Conservation (phyloP, 116 monocot species). For the Cymodocea nodosa region DNA sequence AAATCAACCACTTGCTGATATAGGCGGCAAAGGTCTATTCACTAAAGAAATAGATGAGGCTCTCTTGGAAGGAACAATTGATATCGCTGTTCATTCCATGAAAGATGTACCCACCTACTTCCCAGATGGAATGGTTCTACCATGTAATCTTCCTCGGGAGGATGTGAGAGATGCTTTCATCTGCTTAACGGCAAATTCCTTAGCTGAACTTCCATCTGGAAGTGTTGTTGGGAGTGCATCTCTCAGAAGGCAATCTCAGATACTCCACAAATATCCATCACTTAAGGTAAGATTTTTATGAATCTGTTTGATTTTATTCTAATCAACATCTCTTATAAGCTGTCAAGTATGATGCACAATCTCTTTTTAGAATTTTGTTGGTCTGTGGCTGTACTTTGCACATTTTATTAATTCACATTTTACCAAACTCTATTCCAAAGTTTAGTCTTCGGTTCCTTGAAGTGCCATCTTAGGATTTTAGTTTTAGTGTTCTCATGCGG, state of each 20-base stretch:
- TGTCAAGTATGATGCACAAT: too few species aligned
- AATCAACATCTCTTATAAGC: background rate
- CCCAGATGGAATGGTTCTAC: slow-evolving; percentile 74
- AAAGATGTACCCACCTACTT: slow-evolving; percentile 97
- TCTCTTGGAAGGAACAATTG: slow-evolving; percentile 68
- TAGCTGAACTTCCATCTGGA: slow-evolving; percentile 78
- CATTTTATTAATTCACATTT: too few species aligned
- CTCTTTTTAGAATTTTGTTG: too few species aligned
- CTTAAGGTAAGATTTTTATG: slow-evolving; percentile 40
- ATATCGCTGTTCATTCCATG: slow-evolving; percentile 98
- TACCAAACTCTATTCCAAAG: too few species aligned
- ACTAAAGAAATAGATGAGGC: slow-evolving; percentile 98
- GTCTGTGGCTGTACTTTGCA: too few species aligned
- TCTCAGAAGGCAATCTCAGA: slow-evolving; percentile 84
- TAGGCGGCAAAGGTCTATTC: slow-evolving; percentile 93
- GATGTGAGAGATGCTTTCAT: slow-evolving; percentile 95
- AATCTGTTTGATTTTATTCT: background rate
- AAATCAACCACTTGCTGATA: slow-evolving; percentile 89
- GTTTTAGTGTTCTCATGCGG: too few species aligned
- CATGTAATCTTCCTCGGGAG: slow-evolving; percentile 89
- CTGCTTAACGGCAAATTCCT: slow-evolving; percentile 62
- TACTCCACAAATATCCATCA: slow-evolving; percentile 68
- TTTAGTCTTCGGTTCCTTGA: too few species aligned
- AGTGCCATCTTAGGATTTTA: too few species aligned
- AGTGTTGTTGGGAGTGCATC: slow-evolving; percentile 93